Base-by-base conservation (phyloP, 2,329 filamentous ascomycete species). In the Pestalotiopsis sp. region DNA sequence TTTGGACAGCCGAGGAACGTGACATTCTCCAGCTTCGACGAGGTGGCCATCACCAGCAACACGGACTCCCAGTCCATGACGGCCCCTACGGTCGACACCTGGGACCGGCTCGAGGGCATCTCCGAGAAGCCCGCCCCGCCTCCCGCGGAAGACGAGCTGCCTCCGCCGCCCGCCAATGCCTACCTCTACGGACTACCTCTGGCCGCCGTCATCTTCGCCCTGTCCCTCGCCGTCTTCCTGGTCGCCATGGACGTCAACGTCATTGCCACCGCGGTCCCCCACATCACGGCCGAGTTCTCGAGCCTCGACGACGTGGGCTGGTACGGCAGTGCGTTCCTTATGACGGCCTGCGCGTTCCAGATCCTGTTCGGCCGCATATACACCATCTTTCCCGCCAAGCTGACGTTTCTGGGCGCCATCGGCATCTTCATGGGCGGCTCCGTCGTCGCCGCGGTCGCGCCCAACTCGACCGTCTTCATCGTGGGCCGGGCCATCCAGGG, bases 401-500 rank as follows among this genome's bases (percentile, higher is more conserved):
- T 27, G 20, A 52, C 64, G 1, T 68, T 66, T 7, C 27, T 68
- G 3, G 7, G 17, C 13, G 38, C 61, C 4, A 49, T 68, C 27
- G 12, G 23, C 14, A 57, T 68, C n/a, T 68, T 62, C 13, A 59
- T 61, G 58, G 3, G 45, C n/a, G 66, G 66, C 14, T 57, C 58
- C 31, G 41, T 67, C 1, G 17, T 64, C 20, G 41, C 58, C 14
- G 67, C 31, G 12, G n/a, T 71, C 4, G 74, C 76, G 0, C 76
- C 76, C 0, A 78, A 71, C n/a, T 79, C 77, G 1, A 71, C 72
- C 4, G 77, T 76, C 3, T 77, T 83, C 2, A 82, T 83, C n/a
- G 70, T 76, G 0, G 82, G 82, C 0, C 75, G 81, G 20, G 79
- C 79, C 0, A 60, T 83, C 1, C 75, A 81, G 3, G 81, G 81